Conservation (phyloP, 192 early-diverging fungal genomes). For the Phycomyces blakesleeanus region DNA sequence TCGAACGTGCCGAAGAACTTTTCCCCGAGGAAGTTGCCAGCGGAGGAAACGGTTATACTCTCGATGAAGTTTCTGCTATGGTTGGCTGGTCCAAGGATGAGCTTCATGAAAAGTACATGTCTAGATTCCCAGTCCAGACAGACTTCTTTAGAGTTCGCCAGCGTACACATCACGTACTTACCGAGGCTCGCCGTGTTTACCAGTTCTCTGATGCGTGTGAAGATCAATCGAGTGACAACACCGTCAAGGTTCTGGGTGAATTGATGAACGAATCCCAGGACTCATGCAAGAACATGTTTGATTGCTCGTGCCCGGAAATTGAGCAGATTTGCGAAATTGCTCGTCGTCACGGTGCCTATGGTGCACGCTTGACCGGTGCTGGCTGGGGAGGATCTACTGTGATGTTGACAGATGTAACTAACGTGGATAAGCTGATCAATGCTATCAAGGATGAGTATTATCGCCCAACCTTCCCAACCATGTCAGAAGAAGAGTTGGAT, state of each 20-base stretch:
- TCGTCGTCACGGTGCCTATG: constrained; percentile 65
- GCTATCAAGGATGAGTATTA: constrained; percentile 67
- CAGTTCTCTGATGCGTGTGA: constrained; percentile 62
- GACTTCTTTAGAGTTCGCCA: constrained; percentile 66
- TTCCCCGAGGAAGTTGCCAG: constrained; percentile 37
- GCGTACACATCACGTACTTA: constrained; percentile 80
- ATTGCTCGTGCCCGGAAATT: constrained; percentile 82
- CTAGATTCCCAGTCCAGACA: constrained; percentile 45
- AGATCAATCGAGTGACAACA: constrained; percentile 30
- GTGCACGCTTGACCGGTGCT: constrained; percentile 88
- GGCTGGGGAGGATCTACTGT: constrained; percentile 92
- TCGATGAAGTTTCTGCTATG: constrained; percentile 37
- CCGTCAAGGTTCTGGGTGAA: constrained; percentile 59
- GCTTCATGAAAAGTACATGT: constrained; percentile 37
- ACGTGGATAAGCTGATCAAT: constrained; percentile 58
- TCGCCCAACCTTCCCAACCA: constrained; percentile 43
- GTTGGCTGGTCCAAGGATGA: constrained; percentile 30
- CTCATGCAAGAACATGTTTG: constrained; percentile 75
- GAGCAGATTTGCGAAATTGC: constrained; percentile 71
- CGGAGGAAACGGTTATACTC: constrained; percentile 33
- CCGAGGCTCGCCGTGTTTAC: constrained; percentile 77
- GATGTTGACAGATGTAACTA: constrained; percentile 62
- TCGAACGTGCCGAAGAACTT: constrained; percentile 28
- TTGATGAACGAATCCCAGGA: constrained; percentile 89
- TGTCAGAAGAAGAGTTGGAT: constrained; percentile 45